Evolutionary conservation across 1,284 basidiomycete genomes (phyloP).

Genomic region (Chalciporus piperatoides): DNA sequence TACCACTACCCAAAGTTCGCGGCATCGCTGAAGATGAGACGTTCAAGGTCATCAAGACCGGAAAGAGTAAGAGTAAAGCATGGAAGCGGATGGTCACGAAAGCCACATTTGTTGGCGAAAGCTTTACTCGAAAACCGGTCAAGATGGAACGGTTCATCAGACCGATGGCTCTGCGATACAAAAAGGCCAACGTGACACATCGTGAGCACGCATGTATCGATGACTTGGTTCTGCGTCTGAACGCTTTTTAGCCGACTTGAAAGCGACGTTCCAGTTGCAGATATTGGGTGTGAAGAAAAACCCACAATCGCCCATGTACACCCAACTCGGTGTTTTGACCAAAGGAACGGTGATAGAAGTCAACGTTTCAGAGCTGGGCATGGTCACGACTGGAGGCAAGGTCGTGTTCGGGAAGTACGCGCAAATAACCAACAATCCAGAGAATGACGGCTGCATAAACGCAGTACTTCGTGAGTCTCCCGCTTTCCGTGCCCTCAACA

Average conservation of each 20-base stretch:
- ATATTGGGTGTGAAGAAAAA: constrained; percentile 99
- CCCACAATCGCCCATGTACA: constrained; percentile 98
- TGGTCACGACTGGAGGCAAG: constrained; percentile 99
- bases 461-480: constrained; percentile 74
- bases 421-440: constrained; percentile 95
- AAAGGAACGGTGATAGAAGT: constrained; percentile 99
- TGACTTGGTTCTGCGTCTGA: constrained; percentile 1
- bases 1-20: constrained; percentile 94
- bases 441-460: constrained; percentile 96
- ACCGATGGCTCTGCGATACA: constrained; percentile 96
- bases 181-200: constrained; percentile 99
- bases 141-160: constrained; percentile 99
- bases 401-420: constrained; percentile 91
- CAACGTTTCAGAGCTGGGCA: constrained; percentile 94
- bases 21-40: constrained; percentile 99
- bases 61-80: constrained; percentile 93
- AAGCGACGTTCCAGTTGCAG: constrained; percentile 98
- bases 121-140: constrained; percentile 97
- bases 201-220: constrained; percentile 58
- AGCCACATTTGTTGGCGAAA: constrained; percentile 97
- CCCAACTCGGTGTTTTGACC: constrained; percentile 92
- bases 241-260: constrained; percentile 73
- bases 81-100: constrained; percentile 99
- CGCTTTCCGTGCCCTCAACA: neutral
- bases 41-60: constrained; percentile 99